Evolutionary conservation across 2,329 filamentous ascomycete genomes (phyloP), one percentile per base, ranked within the genome.

Genomic region (Trichoderma pleuroti): DNA sequence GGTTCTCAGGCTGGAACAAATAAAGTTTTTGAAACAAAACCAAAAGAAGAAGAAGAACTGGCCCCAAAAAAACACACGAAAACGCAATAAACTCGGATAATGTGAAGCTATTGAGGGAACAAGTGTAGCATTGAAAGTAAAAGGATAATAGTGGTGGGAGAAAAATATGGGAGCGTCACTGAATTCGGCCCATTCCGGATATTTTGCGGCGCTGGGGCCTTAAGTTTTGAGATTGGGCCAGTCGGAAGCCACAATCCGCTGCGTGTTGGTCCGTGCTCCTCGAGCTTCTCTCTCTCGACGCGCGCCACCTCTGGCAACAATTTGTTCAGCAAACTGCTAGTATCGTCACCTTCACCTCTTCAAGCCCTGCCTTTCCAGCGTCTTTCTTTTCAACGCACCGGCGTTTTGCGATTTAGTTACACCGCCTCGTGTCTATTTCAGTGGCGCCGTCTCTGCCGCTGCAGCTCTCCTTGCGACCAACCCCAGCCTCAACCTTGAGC

Each of bases 231-330:
- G 66, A 49, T 68, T 49, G n/a, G 26, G 64, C 64, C n/a, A 32
- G 65, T 46, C 54, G 64, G 54, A 59, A 32, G 39, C 56, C 26
- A 57, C 56, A 68, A 49, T 56, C 18, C 36, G 52, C 52, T 52
- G 59, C 42, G 21, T 30, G 46, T 12, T 72, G 70, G 70, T 56
- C 70, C 68, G 70, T 72, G 70, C 70, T 70, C 28, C 54, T 60
- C 42, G 62, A 72, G 70, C 70, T 72, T 70, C 61, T 70, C 54
- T 70, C 42, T 56, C 26, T 39, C 32, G 70, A 72, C 70, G 70
- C 70, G 70, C 70, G 60, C 60, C 70, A 49, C 66, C 59, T 34
- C 66, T 54, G 30, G 36, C 56, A 28, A 42, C 60, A 39, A 65
- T 49, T 49, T 66, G 39, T 67, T 26, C 28, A 67, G 54, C 69